Evolutionary conservation across 2,329 filamentous ascomycete species (phyloP), one percentile per base, ranked within the genome.

Genomic region (Colletotrichum graminicola): DNA sequence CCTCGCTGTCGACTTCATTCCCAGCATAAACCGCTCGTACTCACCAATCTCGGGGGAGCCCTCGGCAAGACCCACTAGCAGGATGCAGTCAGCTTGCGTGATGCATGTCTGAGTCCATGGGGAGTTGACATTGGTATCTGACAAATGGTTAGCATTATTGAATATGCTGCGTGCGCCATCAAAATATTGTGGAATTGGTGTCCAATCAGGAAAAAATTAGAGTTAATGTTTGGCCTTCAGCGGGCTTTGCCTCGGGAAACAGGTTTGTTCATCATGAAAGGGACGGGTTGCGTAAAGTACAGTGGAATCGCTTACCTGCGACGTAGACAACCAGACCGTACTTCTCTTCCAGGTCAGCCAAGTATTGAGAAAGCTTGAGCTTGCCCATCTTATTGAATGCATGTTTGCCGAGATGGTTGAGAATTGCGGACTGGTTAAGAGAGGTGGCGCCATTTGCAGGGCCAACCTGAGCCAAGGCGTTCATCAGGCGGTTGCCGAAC

Each of bases 31-130:
- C 3, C 96, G 90, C 80, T 99, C 96, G 76, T 98, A 99, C 79
- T 99, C 97, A 52, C 96, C 96, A 75, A 98, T 96, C 55, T 89
- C 91, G 0, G 96, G 92, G 3, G 95, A 97, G 0, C 92, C 92
- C 79, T 98, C 96, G 0, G 95, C 96, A 18, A 98, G 84, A 0
- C 94, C 96, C 36, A 99, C 94, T 11, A 99, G 86, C 10, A 99
- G 86, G 74, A 99, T 98, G 75, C 95, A 98, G 81, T 99, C 96
- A 1, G 96, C 96, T 81, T 99, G 96, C 21, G 93, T 92, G 74
- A 99, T 98, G 79, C 97, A 99, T 0, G 96, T 98, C 78, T 98
- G 94, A 0, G 97, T 99, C 96, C 96, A 99, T 0, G 95, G 95
- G 1, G 97, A 94, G 76, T 97, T 98, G 76, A 98, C 96, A 72